Conservation (phyloP, 202 grass and related monocot species). For the Schoenoplectus triqueter region DNA sequence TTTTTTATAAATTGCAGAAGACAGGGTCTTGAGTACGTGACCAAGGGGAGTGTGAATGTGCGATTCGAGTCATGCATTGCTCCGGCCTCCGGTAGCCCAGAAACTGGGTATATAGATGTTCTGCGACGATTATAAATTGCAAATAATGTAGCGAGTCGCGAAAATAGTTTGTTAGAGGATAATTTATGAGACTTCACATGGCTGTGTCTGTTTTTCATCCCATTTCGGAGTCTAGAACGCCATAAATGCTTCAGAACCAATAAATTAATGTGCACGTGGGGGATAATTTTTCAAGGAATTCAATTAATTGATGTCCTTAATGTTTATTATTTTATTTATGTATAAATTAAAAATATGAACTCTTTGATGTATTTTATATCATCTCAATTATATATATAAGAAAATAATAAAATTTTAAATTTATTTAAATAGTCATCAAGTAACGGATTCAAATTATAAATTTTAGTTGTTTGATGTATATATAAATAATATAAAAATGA, state of each 20-base stretch:
- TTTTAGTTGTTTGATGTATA: no score
- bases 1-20: not conserved
- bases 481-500: no score
- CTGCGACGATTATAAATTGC: not conserved
- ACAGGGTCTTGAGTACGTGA: not conserved
- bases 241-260: not conserved
- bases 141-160: not conserved
- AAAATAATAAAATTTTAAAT: no score
- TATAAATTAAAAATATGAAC: no score
- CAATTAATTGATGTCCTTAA: no score
- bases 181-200: not conserved
- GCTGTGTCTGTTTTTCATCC: not conserved
- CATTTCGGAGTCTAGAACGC: not conserved
- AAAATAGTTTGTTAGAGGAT: not conserved
- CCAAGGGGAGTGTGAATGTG: not conserved
- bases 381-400: no score
- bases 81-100: not conserved
- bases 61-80: not conserved
- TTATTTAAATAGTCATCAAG: no score
- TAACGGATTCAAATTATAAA: no score
- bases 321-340: no score
- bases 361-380: no score
- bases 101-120: not conserved
- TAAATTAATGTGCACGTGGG: not conserved
- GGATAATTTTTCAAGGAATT: not conserved